Percentiles rank a stretch among this genome's conserved stretches.
These are phyloP conservation scores for Saturnispora saitoi DNA, from an alignment of 805 yeast species.

Conservation along the genomic window DNA sequence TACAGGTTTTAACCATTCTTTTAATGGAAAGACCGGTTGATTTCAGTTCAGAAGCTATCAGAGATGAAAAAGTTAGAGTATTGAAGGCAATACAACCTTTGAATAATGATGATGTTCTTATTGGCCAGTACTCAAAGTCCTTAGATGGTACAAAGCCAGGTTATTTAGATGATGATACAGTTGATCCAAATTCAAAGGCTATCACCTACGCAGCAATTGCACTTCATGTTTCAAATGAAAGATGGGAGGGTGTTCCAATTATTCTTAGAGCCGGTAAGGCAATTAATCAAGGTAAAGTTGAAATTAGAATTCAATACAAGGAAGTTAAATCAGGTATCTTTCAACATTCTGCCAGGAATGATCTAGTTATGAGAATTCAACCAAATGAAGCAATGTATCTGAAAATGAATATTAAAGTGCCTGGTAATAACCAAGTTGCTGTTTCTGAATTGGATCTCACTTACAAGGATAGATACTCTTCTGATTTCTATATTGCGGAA, in stretches of 20 bases:
- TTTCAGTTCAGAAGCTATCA: conserved; percentile 84
- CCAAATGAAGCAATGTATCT: conserved; percentile 91
- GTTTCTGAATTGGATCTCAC: conserved; percentile 87
- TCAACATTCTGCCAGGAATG: conserved; percentile 77
- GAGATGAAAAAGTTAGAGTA: conserved; percentile 94
- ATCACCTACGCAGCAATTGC: conserved; percentile 88
- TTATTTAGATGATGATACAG: conserved; percentile 88
- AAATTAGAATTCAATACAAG: conserved; percentile 87
- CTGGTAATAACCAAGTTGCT: conserved; percentile 79
- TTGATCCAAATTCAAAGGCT: conserved; percentile 70
- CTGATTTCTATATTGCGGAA: conserved; percentile 91
- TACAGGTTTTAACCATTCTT: conserved; percentile 83
- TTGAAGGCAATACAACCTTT: conserved; percentile 72
- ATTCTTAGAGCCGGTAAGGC: conserved; percentile 97
- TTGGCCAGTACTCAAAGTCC: conserved; percentile 84
- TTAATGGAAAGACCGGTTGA: conserved; percentile 95
- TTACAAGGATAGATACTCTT: conserved; percentile 62
- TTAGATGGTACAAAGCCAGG: conserved; percentile 86
- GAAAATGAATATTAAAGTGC: conserved; percentile 88
- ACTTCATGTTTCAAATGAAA: conserved; percentile 74
- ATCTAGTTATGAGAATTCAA: conserved; percentile 87
- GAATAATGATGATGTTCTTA: conserved; percentile 52
- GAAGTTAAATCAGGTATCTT: conserved; percentile 79
- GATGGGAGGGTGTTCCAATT: conserved; percentile 98
- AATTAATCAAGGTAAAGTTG: conserved; percentile 89